Evolutionary conservation across 768 basidiomycete species (phyloP), one percentile per base, ranked within the genome.

Genomic region (Gyrodon lividus): DNA sequence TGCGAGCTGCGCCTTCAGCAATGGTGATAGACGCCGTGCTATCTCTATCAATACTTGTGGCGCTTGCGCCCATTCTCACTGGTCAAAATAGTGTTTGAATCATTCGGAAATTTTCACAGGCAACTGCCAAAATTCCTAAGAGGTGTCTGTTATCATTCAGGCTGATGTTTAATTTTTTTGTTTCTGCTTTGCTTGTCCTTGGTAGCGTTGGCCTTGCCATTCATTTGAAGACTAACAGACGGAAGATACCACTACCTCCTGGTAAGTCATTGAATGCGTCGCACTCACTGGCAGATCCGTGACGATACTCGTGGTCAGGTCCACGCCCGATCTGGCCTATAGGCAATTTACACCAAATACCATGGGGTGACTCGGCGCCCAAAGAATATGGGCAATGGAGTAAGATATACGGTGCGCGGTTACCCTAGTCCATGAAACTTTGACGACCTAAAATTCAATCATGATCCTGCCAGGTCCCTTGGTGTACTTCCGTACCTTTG

Each of bases 391-490:
- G 37, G 12, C 7, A 38, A 38, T 38, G 37, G 37, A 19, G 37
- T 16, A 38, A 38, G n/a, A 38, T 10, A 40, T 40, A 19, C 10
- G 39, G 39, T 40, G 17, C 9, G 39, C 17, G 17, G 39, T 40
- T 40, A 19, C n/a, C 39, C 6, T n/a, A n/a, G n/a, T n/a, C n/a
- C 39, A 40, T 40, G 39, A 3, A 20, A 17, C 39, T 40, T 40
- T 40, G 39, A 40, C 39, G 9, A 19, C 30, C 30, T 40, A 10
- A 6, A 3, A 40, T 10, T 38, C 12, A 40, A 40, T 20, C 39
- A n/a, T n/a, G n/a, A n/a, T n/a, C n/a, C 6, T 40, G 17, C 39
- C 45, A 48, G 47, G 59, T 24, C 57, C 58, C 47, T 22, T 61
- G 22, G 33, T 56, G 24, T 56, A 59, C 43, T n/a, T 56, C 19